These are phyloP conservation scores for Colletotrichum caudatum DNA, from an alignment of 2,329 filamentous ascomycete species.

Conservation along the genomic window DNA sequence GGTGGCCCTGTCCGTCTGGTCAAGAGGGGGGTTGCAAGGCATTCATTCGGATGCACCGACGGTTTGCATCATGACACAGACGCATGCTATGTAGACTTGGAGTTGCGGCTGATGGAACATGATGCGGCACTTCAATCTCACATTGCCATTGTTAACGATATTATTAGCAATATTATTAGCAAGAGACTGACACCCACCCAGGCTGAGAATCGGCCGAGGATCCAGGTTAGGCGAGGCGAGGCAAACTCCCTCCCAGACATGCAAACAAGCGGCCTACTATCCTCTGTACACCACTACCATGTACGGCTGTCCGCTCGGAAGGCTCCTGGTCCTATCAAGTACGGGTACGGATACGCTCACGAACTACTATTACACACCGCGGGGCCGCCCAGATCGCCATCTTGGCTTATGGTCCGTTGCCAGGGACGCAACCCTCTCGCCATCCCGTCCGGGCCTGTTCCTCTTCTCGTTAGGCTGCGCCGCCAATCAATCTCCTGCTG, in stretches of 20 bases:
- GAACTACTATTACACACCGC: no score
- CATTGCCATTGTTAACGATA: background rate
- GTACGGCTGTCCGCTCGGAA: background rate
- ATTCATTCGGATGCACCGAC: background rate
- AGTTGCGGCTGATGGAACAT: slow-evolving; percentile 19
- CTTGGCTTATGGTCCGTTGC: background rate
- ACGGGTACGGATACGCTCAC: no score
- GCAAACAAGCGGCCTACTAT: slow-evolving; percentile 10
- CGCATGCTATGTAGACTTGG: background rate
- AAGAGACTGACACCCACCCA: background rate
- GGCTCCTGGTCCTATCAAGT: no score
- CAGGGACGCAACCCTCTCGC: slow-evolving; percentile 23
- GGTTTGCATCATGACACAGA: slow-evolving; percentile 16
- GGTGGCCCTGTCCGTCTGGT: background rate
- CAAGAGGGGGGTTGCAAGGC: slow-evolving; percentile 4
- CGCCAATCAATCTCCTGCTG: slow-evolving; percentile 37
- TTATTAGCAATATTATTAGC: no score
- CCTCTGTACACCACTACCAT: background rate
- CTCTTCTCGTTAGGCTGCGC: slow-evolving; percentile 22
- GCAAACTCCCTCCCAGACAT: slow-evolving; percentile 15
- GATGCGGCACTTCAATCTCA: slow-evolving; percentile 17
- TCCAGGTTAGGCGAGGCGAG: background rate
- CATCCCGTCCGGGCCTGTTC: slow-evolving; percentile 20
- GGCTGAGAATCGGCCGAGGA: background rate
- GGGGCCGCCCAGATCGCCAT: slow-evolving; percentile 31